These are phyloP conservation scores for Omphalea diandra DNA, from an alignment of 441 rosid species.

Conservation along the genomic window DNA sequence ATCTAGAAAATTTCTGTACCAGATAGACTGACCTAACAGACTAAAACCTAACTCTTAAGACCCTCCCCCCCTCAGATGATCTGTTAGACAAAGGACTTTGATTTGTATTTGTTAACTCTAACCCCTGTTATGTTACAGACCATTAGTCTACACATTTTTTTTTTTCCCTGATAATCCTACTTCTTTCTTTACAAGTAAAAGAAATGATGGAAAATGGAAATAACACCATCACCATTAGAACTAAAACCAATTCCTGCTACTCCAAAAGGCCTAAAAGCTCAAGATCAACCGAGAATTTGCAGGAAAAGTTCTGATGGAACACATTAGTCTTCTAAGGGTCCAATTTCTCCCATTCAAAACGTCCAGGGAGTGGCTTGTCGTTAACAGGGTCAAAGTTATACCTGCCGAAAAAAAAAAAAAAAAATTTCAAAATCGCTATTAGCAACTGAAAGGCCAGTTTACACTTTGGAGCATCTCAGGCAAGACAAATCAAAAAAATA, in stretches of 20 bases:
- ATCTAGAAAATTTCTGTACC: slow-evolving; percentile 55
- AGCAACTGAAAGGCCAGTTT: background rate
- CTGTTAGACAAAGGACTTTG: slow-evolving; percentile 63
- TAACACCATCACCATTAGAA: slow-evolving; percentile 45
- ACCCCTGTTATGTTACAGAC: slow-evolving; percentile 77
- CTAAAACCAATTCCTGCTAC: slow-evolving; percentile 44
- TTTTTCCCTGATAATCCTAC: slow-evolving; percentile 43
- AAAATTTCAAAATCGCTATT: slow-evolving; percentile 6
- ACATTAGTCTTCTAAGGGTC: slow-evolving; percentile 46
- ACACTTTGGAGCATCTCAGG: background rate
- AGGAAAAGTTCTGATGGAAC: slow-evolving; percentile 48
- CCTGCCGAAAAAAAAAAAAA: slow-evolving; percentile 40
- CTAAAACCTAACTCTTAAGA: slow-evolving; percentile 39
- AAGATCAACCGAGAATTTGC: slow-evolving; percentile 43
- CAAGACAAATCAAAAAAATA: background rate
- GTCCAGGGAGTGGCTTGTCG: slow-evolving; percentile 83
- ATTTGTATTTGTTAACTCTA: slow-evolving; percentile 57
- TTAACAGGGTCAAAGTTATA: slow-evolving; percentile 90
- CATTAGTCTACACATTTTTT: slow-evolving; percentile 63
- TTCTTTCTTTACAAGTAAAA: slow-evolving; percentile 68
- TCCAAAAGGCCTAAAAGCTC: slow-evolving; percentile 31
- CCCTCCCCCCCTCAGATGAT: slow-evolving; percentile 46
- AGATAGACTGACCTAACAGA: slow-evolving; percentile 41
- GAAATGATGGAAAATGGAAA: slow-evolving; percentile 71
- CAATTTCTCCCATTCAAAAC: slow-evolving; percentile 80